These are phyloP conservation scores for Elsinoe necatrix DNA, from an alignment of 2,329 filamentous ascomycete species.

Conservation along the genomic window DNA sequence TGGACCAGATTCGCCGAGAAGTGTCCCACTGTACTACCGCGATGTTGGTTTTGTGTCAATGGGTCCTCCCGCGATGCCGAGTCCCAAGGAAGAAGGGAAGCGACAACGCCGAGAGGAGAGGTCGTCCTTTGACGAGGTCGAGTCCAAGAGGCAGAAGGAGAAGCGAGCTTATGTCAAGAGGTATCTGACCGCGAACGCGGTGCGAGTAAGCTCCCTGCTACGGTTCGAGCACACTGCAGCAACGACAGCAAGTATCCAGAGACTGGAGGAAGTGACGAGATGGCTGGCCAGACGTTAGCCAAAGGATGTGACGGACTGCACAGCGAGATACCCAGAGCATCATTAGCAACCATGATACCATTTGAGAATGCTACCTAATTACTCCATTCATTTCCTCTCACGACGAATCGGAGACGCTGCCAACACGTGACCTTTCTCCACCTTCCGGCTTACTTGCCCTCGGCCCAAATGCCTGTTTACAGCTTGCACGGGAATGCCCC, in stretches of 20 bases:
- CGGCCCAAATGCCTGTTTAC: background rate
- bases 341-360: background rate
- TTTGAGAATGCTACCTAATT: background rate
- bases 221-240: constrained; percentile 26
- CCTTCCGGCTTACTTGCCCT: background rate
- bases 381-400: no score
- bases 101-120: background rate
- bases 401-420: no score
- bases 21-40: background rate
- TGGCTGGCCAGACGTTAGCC: background rate
- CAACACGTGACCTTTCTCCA: background rate
- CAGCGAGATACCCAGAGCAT: background rate
- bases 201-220: constrained; percentile 26
- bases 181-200: constrained; percentile 26
- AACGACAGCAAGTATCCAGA: constrained; percentile 24
- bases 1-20: background rate
- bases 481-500: background rate
- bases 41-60: constrained; percentile 2
- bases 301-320: no score
- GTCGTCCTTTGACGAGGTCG: background rate
- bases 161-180: constrained; percentile 9
- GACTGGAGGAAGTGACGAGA: constrained; percentile 24
- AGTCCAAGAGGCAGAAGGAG: background rate
- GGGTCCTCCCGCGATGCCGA: background rate
- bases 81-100: background rate